These are phyloP conservation scores for Cynara cardunculus DNA, from an alignment of 129 eudicot species.

Conservation along the genomic window DNA sequence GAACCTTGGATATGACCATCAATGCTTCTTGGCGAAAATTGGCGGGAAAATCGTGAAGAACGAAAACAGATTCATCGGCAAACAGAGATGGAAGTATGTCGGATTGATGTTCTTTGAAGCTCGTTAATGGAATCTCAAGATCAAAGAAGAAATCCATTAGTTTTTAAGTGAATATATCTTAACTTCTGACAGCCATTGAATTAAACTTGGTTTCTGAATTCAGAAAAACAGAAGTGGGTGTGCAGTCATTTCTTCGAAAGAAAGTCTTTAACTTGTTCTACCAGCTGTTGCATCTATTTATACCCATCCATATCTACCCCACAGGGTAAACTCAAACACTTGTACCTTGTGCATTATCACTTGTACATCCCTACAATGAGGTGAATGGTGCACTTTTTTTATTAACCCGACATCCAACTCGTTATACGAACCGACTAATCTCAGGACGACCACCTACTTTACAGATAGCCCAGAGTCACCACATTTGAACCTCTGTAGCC, in stretches of 20 bases:
- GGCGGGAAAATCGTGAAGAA: conserved; percentile 22
- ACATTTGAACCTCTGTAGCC: too few species aligned
- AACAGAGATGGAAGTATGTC: conserved; percentile 23
- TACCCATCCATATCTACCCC: conserved; percentile 6
- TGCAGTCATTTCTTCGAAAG: neutral
- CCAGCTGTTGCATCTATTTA: conserved; percentile 9
- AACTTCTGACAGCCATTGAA: neutral
- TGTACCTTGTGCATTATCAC: neutral
- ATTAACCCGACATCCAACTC: too few species aligned
- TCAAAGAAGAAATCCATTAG: conserved; percentile 16
- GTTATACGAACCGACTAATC: too few species aligned
- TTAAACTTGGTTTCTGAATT: neutral
- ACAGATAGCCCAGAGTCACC: too few species aligned
- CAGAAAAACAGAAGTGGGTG: neutral
- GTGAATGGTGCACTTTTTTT: too few species aligned
- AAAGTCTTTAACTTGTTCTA: neutral
- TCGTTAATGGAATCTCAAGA: conserved; percentile 23
- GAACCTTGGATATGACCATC: conserved; percentile 28
- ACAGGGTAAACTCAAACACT: neutral
- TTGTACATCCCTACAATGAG: neutral
- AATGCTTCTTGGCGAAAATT: conserved; percentile 34
- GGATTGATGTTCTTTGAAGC: conserved; percentile 19
- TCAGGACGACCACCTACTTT: too few species aligned
- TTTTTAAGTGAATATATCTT: neutral
- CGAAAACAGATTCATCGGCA: conserved; percentile 23